These are phyloP conservation scores for Metrosideros polymorpha DNA, from an alignment of 441 rosid species.

Conservation along the genomic window DNA sequence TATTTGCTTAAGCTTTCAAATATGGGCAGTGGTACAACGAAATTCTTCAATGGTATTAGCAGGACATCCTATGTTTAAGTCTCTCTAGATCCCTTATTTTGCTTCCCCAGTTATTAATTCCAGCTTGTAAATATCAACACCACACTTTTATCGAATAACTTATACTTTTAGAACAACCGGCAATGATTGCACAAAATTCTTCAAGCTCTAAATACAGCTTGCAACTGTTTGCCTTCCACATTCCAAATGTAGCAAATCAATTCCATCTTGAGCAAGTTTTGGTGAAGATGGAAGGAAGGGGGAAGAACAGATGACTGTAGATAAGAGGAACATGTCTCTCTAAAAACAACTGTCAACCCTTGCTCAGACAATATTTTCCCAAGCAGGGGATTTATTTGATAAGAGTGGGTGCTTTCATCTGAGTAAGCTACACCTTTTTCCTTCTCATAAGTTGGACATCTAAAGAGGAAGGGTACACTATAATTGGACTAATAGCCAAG, in stretches of 20 bases:
- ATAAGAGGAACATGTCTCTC: neutral
- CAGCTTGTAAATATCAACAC: neutral
- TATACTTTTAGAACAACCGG: neutral
- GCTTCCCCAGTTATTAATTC: neutral
- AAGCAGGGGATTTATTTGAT: neutral
- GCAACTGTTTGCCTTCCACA: neutral
- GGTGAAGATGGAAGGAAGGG: neutral
- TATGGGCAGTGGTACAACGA: neutral
- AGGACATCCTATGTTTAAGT: neutral
- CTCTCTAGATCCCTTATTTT: neutral
- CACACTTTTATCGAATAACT: neutral
- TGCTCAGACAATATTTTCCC: neutral
- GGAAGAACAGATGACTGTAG: neutral
- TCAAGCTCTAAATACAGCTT: neutral
- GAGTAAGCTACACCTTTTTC: neutral
- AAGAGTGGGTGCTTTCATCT: neutral
- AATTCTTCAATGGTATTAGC: neutral
- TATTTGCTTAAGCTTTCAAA: neutral
- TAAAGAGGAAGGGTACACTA: neutral
- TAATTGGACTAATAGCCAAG: neutral
- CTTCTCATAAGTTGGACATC: neutral
- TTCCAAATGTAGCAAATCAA: neutral
- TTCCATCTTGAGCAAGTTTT: neutral
- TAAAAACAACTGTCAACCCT: neutral
- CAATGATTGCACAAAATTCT: neutral